Conservation (phyloP, 345 rosid species). For the Hypericum perforatum region DNA sequence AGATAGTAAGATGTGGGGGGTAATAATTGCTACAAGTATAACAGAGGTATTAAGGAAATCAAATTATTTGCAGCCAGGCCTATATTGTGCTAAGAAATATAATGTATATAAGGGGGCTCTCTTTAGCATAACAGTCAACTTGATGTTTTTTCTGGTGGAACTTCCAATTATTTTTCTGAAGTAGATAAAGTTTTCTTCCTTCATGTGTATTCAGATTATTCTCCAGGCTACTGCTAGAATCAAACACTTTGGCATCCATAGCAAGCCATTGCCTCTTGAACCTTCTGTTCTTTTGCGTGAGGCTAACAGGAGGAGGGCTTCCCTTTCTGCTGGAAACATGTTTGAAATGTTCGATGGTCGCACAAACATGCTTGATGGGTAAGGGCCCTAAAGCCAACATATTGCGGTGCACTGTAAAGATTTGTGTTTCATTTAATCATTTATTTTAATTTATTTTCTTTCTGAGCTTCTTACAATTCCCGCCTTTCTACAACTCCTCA, state of each 20-base stretch:
- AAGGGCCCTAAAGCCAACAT: conserved; percentile 22
- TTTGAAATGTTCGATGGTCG: conserved; percentile 51
- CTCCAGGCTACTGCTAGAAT: conserved; percentile 64
- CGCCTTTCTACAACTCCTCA: background rate
- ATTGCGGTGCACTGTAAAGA: conserved; percentile 2
- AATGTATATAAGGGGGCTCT: no score
- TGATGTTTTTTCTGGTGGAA: no score
- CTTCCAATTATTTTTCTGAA: no score
- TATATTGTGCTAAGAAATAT: no score
- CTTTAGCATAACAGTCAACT: no score
- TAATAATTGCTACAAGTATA: no score
- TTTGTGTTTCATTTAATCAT: conserved; percentile 6
- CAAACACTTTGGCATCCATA: conserved; percentile 82
- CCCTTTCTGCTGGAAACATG: conserved; percentile 89
- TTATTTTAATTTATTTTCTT: background rate
- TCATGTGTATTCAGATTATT: conserved; percentile 40
- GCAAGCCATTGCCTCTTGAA: conserved; percentile 87
- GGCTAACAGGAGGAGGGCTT: conserved; percentile 93
- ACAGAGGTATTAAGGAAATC: no score
- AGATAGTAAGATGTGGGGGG: no score
- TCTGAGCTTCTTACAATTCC: background rate
- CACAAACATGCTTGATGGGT: conserved; percentile 59
- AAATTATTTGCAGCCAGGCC: no score
- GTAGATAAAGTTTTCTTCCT: conserved; percentile 1
- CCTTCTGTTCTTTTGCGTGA: conserved; percentile 87